Conservation (phyloP, 805 yeast species). For the Starmerella lactis-condensi region DNA sequence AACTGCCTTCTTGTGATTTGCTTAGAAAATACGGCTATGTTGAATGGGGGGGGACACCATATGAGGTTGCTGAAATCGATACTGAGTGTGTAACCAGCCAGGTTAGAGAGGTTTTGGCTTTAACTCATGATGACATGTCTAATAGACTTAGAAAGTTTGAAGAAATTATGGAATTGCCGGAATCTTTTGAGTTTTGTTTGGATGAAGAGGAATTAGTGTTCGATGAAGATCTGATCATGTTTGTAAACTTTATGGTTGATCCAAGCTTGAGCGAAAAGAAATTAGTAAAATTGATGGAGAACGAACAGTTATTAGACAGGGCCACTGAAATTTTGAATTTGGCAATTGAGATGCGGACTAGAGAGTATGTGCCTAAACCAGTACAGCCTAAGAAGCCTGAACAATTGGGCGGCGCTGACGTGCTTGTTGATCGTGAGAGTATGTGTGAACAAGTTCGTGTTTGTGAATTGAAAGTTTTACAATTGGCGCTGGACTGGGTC, state of each 20-base stretch:
- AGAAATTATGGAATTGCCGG: slow-evolving; percentile 4
- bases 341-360: too few relatives aligned
- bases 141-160: slow-evolving; percentile 4
- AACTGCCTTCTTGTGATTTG: slow-evolving; percentile 76
- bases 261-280: slow-evolving; percentile 7
- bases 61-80: slow-evolving; percentile 61
- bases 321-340: slow-evolving; percentile 8
- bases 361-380: too few relatives aligned
- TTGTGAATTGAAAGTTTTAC: slow-evolving; percentile 17
- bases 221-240: slow-evolving; percentile 12
- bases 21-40: slow-evolving; percentile 83
- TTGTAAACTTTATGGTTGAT: slow-evolving; percentile 5
- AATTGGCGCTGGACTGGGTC: slow-evolving; percentile 17
- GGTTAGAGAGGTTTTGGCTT: slow-evolving; percentile 3
- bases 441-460: slow-evolving; percentile 18
- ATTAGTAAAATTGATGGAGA: slow-evolving; percentile 7
- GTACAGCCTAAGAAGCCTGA: too few relatives aligned
- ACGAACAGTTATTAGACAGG: slow-evolving; percentile 7
- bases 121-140: slow-evolving; percentile 1
- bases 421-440: slow-evolving; percentile 4
- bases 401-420: too few relatives aligned
- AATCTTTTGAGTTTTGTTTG: slow-evolving; percentile 9
- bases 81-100: slow-evolving; percentile 1
- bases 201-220: slow-evolving; percentile 8
- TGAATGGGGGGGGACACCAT: slow-evolving; percentile 49